phyloP scores from a whole-genome alignment of 2,329 filamentous ascomycete genomes.

The Botryotinia narcissicola region DNA sequence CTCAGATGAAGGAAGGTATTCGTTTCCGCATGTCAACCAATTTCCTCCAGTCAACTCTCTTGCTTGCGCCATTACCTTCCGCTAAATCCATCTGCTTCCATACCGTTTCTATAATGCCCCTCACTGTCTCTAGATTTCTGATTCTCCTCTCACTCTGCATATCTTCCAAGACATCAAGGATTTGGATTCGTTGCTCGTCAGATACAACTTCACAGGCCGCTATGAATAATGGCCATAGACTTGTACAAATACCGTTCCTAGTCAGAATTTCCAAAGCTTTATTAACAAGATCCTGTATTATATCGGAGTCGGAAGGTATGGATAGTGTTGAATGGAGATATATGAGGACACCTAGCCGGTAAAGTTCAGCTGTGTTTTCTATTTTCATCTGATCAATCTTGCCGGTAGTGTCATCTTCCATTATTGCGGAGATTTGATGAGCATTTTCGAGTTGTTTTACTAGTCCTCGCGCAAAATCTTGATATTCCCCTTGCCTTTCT shows the following conservation, averaged over 20 bases:
- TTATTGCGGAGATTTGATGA: conserved; percentile 34
- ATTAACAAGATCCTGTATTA: conserved; percentile 25
- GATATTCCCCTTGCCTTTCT: conserved; percentile 5
- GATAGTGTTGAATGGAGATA: conserved; percentile 40
- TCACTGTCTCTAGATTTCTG: conserved; percentile 47
- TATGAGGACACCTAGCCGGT: conserved; percentile 46
- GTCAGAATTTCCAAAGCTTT: conserved; percentile 42
- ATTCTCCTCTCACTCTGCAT: conserved; percentile 46
- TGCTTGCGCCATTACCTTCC: neutral
- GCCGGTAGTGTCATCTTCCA: conserved; percentile 35
- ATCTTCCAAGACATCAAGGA: conserved; percentile 43
- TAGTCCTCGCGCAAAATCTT: conserved; percentile 26
- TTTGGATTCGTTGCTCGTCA: conserved; percentile 44
- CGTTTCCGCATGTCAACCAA: conserved; percentile 17
- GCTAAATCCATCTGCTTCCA: conserved; percentile 48
- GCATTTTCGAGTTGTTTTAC: conserved; percentile 23
- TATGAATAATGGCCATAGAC: conserved; percentile 50
- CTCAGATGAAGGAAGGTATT: conserved; percentile 19
- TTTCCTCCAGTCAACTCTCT: conserved; percentile 19
- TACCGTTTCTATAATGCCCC: conserved; percentile 44
- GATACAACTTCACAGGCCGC: conserved; percentile 46
- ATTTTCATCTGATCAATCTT: conserved; percentile 35
- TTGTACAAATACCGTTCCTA: conserved; percentile 45
- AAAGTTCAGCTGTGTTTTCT: conserved; percentile 46
- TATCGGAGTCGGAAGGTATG: conserved; percentile 30